Evolutionary conservation across 192 early-diverging fungal genomes (phyloP), one percentile per base, ranked within the genome.

Genomic region (Linnemannia elongata): DNA sequence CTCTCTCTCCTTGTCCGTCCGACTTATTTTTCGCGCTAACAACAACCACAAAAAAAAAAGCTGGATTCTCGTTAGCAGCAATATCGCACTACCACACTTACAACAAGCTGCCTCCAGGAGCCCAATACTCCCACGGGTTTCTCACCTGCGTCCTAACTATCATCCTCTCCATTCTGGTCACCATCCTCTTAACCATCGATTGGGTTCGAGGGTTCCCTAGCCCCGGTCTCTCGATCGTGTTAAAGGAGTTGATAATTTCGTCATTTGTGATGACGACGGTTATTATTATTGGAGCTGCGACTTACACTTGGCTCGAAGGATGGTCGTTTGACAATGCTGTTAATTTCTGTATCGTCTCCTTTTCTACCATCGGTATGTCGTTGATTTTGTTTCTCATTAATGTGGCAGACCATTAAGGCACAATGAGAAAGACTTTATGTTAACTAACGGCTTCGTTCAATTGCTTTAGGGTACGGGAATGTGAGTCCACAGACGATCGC

Each of bases 291-390:
- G 85, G 85, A 0, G 85, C 85, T 7, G 72, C 70, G 0, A 69
- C 57, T 1, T 87, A 87, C 44, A 75, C 85, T 18, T 69, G 10
- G 66, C 76, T 87, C 24, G 85, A 87, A 20, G 27, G 47, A 4
- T 87, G 85, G 85, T 75, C 85, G 0, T 87, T 87, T 81, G 85
- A 87, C 55, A 41, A 78, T 4, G 39, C 85, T 0, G 71, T 87
- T 35, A 87, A 87, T 63, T 87, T 87, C 36, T 87, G 85, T 77
- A 87, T 87, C n/a, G 80, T 87, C 8, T 87, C 85, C 4, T 87
- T 87, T 35, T 72, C 85, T 3, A 87, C 79, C 13, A 81, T 87
- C 22, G 84, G 82, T 83, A 78, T 69, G 49, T 66, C 2, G 41
- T 6, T 6, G 38, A 0, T 18, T 17, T 45, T 45, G 10, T 5